Conservation (phyloP, 1,284 basidiomycete species). For the Earliella scabrosa region DNA sequence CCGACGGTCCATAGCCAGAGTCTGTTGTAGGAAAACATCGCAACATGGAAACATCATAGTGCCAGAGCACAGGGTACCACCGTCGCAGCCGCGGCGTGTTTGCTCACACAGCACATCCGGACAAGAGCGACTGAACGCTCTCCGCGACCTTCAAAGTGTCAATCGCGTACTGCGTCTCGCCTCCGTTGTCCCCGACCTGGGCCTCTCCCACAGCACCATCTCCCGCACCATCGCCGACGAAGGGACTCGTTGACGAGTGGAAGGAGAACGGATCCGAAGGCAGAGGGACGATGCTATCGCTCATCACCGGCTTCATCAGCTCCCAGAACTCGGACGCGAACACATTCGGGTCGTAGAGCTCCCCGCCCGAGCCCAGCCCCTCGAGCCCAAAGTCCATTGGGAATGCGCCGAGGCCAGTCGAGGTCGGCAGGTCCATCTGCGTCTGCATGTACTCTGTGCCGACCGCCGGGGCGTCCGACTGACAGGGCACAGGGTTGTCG, state of each 20-base stretch:
- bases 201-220: not conserved
- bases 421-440: not conserved
- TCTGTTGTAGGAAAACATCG: not conserved
- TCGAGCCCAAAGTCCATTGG: constrained; percentile 12
- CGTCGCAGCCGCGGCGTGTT: too few relatives aligned
- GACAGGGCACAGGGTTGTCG: not conserved
- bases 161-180: constrained; percentile 16
- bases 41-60: not conserved
- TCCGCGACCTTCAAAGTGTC: constrained; percentile 22
- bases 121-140: constrained; percentile 18
- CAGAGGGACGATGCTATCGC: constrained; percentile 20
- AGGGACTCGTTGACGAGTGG: too few relatives aligned
- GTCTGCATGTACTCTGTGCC: not conserved
- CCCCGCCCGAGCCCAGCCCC: constrained; percentile 8
- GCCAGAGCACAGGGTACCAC: not conserved
- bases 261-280: not conserved
- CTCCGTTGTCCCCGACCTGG: not conserved
- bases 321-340: constrained; percentile 29
- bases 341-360: constrained; percentile 16
- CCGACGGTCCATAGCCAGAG: not conserved
- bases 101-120: constrained; percentile 19
- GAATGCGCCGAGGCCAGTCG: not conserved
- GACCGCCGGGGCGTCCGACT: too few relatives aligned
- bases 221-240: not conserved
- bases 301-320: constrained; percentile 29